phyloP scores from a whole-genome alignment of 805 yeast species.

The Saturnispora ahearnii region DNA sequence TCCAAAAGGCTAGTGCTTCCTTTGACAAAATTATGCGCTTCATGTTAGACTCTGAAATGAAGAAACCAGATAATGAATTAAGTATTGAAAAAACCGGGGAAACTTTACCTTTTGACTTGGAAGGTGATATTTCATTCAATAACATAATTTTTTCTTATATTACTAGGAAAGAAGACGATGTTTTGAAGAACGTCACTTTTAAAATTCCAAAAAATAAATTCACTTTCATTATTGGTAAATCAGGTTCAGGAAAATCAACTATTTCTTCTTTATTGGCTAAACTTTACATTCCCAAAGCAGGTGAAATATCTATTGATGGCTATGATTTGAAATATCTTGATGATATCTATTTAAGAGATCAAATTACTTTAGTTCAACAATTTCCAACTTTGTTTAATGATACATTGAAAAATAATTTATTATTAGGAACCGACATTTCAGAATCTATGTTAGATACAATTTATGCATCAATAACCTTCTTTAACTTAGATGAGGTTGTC shows the following conservation, averaged over 20 bases:
- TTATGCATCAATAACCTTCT: slow-evolving; percentile 40
- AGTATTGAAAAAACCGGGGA: slow-evolving; percentile 1
- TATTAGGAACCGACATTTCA: slow-evolving; percentile 16
- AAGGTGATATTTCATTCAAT: slow-evolving; percentile 46
- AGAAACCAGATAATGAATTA: slow-evolving; percentile 1
- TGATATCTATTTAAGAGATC: slow-evolving; percentile 45
- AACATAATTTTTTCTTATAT: slow-evolving; percentile 60
- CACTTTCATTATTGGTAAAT: slow-evolving; percentile 70
- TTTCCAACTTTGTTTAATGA: slow-evolving; percentile 56
- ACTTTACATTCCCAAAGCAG: slow-evolving; percentile 47
- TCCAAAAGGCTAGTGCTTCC: slow-evolving; percentile 71
- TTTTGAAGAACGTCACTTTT: slow-evolving; percentile 41
- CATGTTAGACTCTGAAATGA: slow-evolving; percentile 19
- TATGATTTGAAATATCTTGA: slow-evolving; percentile 35
- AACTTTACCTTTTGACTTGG: slow-evolving; percentile 20
- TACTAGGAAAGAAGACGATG: slow-evolving; percentile 37
- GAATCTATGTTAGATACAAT: slow-evolving; percentile 23
- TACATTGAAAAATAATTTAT: slow-evolving; percentile 53
- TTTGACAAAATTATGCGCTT: slow-evolving; percentile 39
- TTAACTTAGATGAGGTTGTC: slow-evolving; percentile 44
- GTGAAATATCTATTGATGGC: slow-evolving; percentile 53
- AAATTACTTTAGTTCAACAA: slow-evolving; percentile 71
- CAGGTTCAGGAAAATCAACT: slow-evolving; percentile 94
- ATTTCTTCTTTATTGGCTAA: slow-evolving; percentile 52
- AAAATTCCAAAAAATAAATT: slow-evolving; percentile 36